Evolutionary conservation across 148 eudicot genomes (phyloP).

Genomic region (Drosera capensis): DNA sequence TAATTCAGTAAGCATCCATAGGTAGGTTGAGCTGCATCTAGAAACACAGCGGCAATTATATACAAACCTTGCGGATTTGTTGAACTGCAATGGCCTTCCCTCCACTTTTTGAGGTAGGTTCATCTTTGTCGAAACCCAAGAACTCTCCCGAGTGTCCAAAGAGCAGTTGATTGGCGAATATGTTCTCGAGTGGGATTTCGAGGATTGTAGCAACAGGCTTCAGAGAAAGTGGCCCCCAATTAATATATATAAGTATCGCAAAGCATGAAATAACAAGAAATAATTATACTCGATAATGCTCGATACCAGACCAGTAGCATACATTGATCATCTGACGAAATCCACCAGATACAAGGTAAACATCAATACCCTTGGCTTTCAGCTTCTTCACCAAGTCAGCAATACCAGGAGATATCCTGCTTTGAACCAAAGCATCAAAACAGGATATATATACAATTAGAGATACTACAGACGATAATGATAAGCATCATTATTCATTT

Average conservation of each 20-base stretch:
- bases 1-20: neutral
- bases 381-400: slow-evolving; percentile 66
- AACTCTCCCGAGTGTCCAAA: slow-evolving; percentile 65
- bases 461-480: too few relatives aligned
- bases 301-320: slow-evolving; percentile 14
- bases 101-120: slow-evolving; percentile 93
- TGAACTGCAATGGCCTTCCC: slow-evolving; percentile 94
- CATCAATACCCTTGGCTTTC: slow-evolving; percentile 38
- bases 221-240: slow-evolving; percentile 9
- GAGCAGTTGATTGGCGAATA: slow-evolving; percentile 72
- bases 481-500: too few relatives aligned
- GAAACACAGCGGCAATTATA: slow-evolving; percentile 1
- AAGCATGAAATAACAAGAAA: neutral
- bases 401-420: slow-evolving; percentile 90
- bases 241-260: slow-evolving; percentile 3
- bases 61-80: slow-evolving; percentile 59
- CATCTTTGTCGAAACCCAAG: slow-evolving; percentile 61
- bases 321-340: slow-evolving; percentile 98
- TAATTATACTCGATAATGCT: neutral
- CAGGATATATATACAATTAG: too few relatives aligned
- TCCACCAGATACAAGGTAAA: slow-evolving; percentile 90
- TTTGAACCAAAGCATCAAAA: slow-evolving; percentile 8
- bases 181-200: slow-evolving; percentile 58
- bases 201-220: slow-evolving; percentile 92
- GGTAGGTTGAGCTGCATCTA: too few relatives aligned